Conservation (phyloP, 306 rosid species). For the Quillaja saponaria region DNA sequence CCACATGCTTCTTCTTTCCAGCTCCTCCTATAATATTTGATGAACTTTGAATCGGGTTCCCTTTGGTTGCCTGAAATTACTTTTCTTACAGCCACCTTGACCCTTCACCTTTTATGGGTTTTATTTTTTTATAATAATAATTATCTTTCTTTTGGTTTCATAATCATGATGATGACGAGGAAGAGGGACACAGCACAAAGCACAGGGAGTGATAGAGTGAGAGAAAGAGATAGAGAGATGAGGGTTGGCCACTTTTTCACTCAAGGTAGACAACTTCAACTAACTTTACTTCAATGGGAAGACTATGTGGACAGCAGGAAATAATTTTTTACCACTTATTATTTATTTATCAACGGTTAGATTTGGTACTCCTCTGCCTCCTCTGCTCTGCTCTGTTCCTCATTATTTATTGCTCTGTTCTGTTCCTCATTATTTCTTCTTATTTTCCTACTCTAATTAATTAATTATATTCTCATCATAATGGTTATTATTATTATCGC, state of each 20-base stretch:
- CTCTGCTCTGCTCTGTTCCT: no score
- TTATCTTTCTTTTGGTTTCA: slow-evolving; percentile 40
- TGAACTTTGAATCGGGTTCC: slow-evolving; percentile 52
- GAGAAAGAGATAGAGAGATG: slow-evolving; percentile 33
- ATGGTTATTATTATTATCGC: slow-evolving; percentile 20
- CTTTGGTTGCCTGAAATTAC: slow-evolving; percentile 46
- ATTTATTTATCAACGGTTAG: slow-evolving; percentile 39
- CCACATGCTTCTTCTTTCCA: slow-evolving; percentile 44
- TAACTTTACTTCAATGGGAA: slow-evolving; percentile 93
- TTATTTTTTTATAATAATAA: slow-evolving; percentile 29
- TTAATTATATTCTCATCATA: slow-evolving; percentile 29
- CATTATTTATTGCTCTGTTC: no score
- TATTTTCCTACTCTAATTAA: no score
- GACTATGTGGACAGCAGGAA: slow-evolving; percentile 59
- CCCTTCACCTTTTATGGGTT: slow-evolving; percentile 68
- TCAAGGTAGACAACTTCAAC: slow-evolving; percentile 81
- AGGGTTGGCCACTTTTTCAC: slow-evolving; percentile 87
- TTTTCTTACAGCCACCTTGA: slow-evolving; percentile 49
- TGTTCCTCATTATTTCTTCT: slow-evolving; percentile 10
- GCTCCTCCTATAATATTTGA: background rate
- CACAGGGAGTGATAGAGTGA: slow-evolving; percentile 38
- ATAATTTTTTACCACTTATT: slow-evolving; percentile 16
- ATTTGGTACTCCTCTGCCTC: slow-evolving; percentile 35
- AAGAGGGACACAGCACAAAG: no score
- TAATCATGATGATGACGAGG: slow-evolving; percentile 48